Base-by-base conservation (phyloP, 108 stramenopile species). In the Stephanodiscus triporus region DNA sequence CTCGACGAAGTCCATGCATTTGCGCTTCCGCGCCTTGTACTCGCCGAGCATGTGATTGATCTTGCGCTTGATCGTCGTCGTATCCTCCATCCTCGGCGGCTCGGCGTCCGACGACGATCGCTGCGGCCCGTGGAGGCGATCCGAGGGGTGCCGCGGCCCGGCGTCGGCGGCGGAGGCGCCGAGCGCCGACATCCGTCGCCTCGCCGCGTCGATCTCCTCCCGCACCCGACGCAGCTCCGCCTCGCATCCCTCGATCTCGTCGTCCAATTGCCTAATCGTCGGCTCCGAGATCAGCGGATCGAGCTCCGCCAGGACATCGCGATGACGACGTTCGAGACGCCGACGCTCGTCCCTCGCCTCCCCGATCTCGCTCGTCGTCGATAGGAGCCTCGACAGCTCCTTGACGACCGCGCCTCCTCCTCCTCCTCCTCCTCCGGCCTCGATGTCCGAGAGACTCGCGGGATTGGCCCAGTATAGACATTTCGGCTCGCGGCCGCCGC, bases 1-100 rank as follows among this genome's bases (percentile, higher is more conserved):
- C 17, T 92, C 91, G 13, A 91, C 75, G 76, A 95, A 95, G 68
- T 95, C 91, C 66, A 76, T 88, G 75, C 94, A 95, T 68, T 87
- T 88, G 23, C 83, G 79, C 59, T 90, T 90, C 6, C 94, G 85
- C 34, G 75, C 75, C 55, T 73, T 86, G 88, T 92, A 95, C 76
- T 91, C 87, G 5, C 61, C 50, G 32, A 90, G 55, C 89, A 91
- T 90, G 64, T 57, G 37, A 62, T 95, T 95, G 76, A 95, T 95
- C 45, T 67, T 69, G 19, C 73, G 76, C 75, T 91, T 91, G 50
- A 89, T 59, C 27, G 70, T 68, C 66, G 72, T 48, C 49, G 66
- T 63, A 59, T 82, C 45, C 60, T n/a, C n/a, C n/a, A n/a, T n/a
- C n/a, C n/a, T n/a, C 26, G 65, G 30, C 67, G 37, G 54, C 70